Evolutionary conservation across 345 rosid genomes (phyloP).

Genomic region (Citrus maxima): DNA sequence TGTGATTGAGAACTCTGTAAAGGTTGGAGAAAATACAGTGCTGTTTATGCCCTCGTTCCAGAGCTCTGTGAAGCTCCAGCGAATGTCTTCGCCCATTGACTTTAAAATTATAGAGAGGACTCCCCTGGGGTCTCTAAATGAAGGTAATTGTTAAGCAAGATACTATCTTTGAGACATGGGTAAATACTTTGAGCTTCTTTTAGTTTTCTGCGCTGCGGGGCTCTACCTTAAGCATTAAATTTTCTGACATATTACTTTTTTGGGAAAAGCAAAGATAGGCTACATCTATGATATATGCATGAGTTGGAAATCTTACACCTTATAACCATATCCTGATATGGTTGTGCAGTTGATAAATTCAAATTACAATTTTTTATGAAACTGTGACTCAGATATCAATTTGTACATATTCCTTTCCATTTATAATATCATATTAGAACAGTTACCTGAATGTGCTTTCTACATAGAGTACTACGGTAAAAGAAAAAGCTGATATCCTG

Average conservation of each 20-base stretch:
- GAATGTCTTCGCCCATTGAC: slow-evolving; percentile 47
- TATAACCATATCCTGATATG: not conserved
- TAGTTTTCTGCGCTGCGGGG: not conserved
- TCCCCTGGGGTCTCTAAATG: slow-evolving; percentile 61
- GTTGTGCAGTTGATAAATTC: not conserved
- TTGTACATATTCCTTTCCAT: not conserved
- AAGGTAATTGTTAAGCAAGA: slow-evolving; percentile 45
- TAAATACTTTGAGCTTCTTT: not conserved
- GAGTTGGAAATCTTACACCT: not conserved
- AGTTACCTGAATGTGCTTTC: not conserved
- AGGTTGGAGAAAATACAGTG: slow-evolving; percentile 59
- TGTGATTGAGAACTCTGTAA: slow-evolving; percentile 55
- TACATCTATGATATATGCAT: not conserved
- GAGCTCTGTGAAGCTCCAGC: slow-evolving; percentile 37
- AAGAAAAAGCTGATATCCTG: not conserved
- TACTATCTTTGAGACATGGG: not conserved
- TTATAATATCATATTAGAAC: not conserved
- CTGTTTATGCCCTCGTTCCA: slow-evolving; percentile 58
- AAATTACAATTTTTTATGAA: not conserved
- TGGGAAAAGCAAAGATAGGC: not conserved
- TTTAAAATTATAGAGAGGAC: slow-evolving; percentile 69
- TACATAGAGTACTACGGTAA: not conserved
- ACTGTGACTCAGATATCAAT: not conserved
- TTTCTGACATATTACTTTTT: slow-evolving; percentile 1
- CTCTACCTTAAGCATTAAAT: slow-evolving; percentile 1